Evolutionary conservation across 768 basidiomycete species (phyloP), one percentile per base, ranked within the genome.

Genomic region (Xanthoconium stramineum): DNA sequence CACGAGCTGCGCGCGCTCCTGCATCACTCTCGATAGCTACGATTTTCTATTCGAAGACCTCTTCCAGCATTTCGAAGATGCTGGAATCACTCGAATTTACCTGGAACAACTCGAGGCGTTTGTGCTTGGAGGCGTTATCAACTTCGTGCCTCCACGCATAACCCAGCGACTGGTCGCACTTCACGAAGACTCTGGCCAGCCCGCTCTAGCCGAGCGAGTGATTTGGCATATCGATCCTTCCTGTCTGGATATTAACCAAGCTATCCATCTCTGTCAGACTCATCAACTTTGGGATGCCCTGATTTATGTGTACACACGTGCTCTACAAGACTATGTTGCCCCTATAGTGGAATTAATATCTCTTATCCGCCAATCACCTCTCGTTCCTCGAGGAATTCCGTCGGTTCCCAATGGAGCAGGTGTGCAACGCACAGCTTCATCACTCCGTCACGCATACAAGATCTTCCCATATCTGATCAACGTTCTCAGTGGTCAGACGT

Each of bases 191-290:
- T 79, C 84, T 43, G 78, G 76, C 13, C 82, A 85, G 36, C 84
- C 87, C 9, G 89, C 91, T 47, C 77, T 84, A 4, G 91, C 89
- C 2, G 95, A 99, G 70, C 83, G 84, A 32, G 77, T 98, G 54
- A 96, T 99, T 52, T 98, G 94, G 94, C 92, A 96, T 67, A 92
- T 98, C 61, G 91, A 97, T 62, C 94, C 96, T 1, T 74, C 82
- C 3, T 91, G 87, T 62, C 74, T 99, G 56, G 97, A 99, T 66
- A 86, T 98, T 72, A 91, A 98, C 65, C 96, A 98, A 73, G 88
- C 89, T 6, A 89, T 98, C 61, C 79, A 72, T 28, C 78, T 99
- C 6, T 99, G 97, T 65, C 88, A 93, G 69, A 79, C 73, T 55
- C 82, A 94, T 65, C 80, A 80, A 29, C 82, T 98, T 6, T 97